These are phyloP conservation scores for Bruguiera sexangula DNA, from an alignment of 345 rosid species.

Conservation along the genomic window DNA sequence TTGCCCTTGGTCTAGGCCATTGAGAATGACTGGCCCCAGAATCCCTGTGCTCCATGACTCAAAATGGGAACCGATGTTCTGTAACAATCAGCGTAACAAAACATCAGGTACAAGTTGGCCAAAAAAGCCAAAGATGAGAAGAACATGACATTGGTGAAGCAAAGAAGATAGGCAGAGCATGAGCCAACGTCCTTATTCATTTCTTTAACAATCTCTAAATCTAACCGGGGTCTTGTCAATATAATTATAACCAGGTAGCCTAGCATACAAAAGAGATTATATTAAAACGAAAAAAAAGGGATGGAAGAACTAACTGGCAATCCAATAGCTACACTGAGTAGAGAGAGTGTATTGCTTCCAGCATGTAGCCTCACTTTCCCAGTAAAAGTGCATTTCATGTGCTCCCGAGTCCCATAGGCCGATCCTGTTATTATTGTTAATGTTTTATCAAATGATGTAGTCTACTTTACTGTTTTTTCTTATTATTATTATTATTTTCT, in stretches of 20 bases:
- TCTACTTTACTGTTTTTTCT: neutral
- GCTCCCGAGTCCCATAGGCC: conserved; percentile 14
- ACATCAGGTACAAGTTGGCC: neutral
- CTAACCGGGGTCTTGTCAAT: too few relatives aligned
- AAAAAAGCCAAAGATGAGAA: neutral
- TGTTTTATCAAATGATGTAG: neutral
- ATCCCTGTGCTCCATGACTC: conserved; percentile 28
- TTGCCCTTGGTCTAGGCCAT: conserved; percentile 20
- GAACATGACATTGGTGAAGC: neutral
- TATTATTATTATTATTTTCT: neutral
- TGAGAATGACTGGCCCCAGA: conserved; percentile 25
- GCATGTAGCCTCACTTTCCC: conserved; percentile 20
- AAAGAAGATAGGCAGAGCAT: neutral
- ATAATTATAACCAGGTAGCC: too few relatives aligned
- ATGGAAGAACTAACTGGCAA: conserved; percentile 22
- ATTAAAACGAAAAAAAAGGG: neutral
- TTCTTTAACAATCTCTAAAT: too few relatives aligned
- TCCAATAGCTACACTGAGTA: conserved; percentile 31
- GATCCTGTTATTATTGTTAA: conserved; percentile 11
- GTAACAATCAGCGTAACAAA: neutral
- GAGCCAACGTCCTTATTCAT: too few relatives aligned
- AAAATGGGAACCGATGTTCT: conserved; percentile 24
- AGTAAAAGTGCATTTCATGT: conserved; percentile 18
- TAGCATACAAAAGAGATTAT: too few relatives aligned
- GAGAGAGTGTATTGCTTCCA: conserved; percentile 26